Base-by-base conservation (phyloP, 257 asterid species). In the Solanum tarijense region DNA sequence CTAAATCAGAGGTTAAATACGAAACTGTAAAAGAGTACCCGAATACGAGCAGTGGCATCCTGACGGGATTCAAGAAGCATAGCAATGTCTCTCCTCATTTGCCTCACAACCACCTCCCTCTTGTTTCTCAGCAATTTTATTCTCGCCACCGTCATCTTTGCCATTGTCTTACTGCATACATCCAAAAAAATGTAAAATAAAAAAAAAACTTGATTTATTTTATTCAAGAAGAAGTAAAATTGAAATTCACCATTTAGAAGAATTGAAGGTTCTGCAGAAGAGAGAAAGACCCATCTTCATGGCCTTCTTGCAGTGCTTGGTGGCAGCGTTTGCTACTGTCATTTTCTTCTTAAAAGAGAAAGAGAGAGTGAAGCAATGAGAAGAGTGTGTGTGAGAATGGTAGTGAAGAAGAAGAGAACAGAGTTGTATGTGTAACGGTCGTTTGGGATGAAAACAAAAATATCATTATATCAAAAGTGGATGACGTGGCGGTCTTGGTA, bases 121-220 rank as follows among this genome's bases (percentile, higher is more conserved):
- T 95, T 97, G 94, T 97, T 97, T 94, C 99, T 93, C 89, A 97
- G 95, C 29, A 97, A 93, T 87, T 97, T 97, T 46, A 97, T 94
- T 88, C 99, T 95, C 48, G 99, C 99, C 90, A 95, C 98, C 89
- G 98, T 92, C 99, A 97, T 95, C 90, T 96, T 97, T 89, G 99
- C 98, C 98, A 91, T 91, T 38, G 99, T 95, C 93, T 96, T 97
- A 92, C 99, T 95, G 87, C 87, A 74, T 25, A 46, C 69, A 23
- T 58, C 55, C 46, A 60, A 74, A 86, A 34, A 88, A 4, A 43
- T 43, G 4, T 43, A 52, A 16, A 16, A 16, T 5, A 5, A 52
- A 12, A 48, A 48, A 2, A 5, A 52, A 52, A 16, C 2, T 79
- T 81, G 27, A 48, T 18, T 48, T 5, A 5, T 48, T 48, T 83